Evolutionary conservation across 1,139 yeast species (phyloP).

Genomic region (Tardiomyces depauwii): DNA sequence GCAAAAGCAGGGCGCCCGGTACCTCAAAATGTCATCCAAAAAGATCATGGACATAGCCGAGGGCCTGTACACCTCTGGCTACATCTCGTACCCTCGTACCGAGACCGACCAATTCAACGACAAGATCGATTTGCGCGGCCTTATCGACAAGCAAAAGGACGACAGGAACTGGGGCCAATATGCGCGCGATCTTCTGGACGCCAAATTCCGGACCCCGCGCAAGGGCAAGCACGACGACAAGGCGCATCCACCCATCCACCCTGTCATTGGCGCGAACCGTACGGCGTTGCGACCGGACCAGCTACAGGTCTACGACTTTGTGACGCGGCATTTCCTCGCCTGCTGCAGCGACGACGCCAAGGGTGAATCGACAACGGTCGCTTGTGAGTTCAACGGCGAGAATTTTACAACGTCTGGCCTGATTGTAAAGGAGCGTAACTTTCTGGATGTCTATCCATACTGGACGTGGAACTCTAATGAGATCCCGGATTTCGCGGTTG

Average conservation of each 20-base stretch:
- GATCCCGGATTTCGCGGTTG: conserved; percentile 53
- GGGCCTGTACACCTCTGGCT: conserved; percentile 72
- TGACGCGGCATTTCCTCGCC: conserved; percentile 79
- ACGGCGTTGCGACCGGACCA: conserved; percentile 30
- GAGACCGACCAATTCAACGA: conserved; percentile 85
- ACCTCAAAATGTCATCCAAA: conserved; percentile 72
- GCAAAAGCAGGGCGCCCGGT: conserved; percentile 74
- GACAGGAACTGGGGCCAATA: conserved; percentile 38
- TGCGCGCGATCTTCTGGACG: conserved; percentile 28
- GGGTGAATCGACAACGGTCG: conserved; percentile 57
- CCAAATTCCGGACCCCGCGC: conserved; percentile 50
- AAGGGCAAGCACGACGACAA: conserved; percentile 79
- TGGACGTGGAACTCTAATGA: conserved; percentile 62
- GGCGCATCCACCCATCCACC: conserved; percentile 99
- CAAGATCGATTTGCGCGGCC: conserved; percentile 52
- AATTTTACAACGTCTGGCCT: conserved; percentile 59
- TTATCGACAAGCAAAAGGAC: conserved; percentile 50
- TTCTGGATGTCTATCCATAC: conserved; percentile 70
- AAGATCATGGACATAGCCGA: conserved; percentile 72
- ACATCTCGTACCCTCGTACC: conserved; percentile 90
- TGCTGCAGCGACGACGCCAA: conserved; percentile 87
- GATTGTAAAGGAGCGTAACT: conserved; percentile 60
- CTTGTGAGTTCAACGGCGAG: conserved; percentile 71
- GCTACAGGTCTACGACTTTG: conserved; percentile 72
- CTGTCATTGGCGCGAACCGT: conserved; percentile 35